Evolutionary conservation across 164 flowering plant genomes (phyloP).

Genomic region (Magnolia sinica): DNA sequence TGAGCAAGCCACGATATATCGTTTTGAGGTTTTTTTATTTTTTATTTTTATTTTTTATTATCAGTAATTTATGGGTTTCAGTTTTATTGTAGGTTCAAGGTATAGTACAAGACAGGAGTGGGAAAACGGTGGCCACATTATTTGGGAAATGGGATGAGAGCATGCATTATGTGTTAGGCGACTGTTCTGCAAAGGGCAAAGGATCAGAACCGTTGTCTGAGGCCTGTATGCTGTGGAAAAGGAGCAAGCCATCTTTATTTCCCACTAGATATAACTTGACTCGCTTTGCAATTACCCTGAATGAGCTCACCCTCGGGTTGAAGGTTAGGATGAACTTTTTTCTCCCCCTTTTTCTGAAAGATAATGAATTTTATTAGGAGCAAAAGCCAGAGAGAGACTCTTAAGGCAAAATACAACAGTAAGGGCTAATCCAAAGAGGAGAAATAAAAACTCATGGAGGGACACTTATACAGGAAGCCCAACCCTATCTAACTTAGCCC

Average conservation of each 20-base stretch:
- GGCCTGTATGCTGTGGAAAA: slow-evolving; percentile 60
- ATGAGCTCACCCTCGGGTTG: slow-evolving; percentile 71
- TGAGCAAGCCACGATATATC: too few species aligned
- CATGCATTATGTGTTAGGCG: slow-evolving; percentile 83
- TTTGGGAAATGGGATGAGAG: slow-evolving; percentile 99
- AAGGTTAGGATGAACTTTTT: slow-evolving; percentile 34
- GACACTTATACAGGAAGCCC: too few species aligned
- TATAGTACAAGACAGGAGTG: slow-evolving; percentile 72
- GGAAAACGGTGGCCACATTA: slow-evolving; percentile 79
- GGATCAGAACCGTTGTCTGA: slow-evolving; percentile 42
- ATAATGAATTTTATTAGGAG: not conserved
- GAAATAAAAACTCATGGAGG: too few species aligned
- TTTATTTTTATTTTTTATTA: too few species aligned
- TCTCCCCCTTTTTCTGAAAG: not conserved
- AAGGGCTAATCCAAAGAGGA: too few species aligned
- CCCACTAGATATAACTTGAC: slow-evolving; percentile 73
- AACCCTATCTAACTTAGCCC: too few species aligned
- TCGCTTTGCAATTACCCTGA: slow-evolving; percentile 65
- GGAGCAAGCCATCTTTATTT: slow-evolving; percentile 49
- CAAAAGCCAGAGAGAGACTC: not conserved
- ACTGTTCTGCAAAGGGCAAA: slow-evolving; percentile 62
- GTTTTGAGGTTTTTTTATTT: too few species aligned
- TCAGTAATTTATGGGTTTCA: not conserved
- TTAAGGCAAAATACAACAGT: too few species aligned
- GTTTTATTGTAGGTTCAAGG: slow-evolving; percentile 78